Percentiles rank a stretch among this genome's conserved stretches.
Evolutionary conservation across 2,329 filamentous ascomycete species (phyloP).

Genomic region (Fusarium protoensiforme): DNA sequence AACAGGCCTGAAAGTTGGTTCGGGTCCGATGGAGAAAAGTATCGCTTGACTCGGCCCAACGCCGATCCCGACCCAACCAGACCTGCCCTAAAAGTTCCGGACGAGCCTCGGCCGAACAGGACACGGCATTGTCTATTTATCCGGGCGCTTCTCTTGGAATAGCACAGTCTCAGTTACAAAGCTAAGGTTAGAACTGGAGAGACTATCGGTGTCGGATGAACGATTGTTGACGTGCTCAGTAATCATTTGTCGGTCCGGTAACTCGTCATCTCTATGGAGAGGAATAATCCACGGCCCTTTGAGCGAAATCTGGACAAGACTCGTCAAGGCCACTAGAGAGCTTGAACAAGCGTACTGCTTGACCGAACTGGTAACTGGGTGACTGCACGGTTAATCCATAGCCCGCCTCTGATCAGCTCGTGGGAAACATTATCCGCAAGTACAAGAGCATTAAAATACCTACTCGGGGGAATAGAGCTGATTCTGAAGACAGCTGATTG

Average conservation of each 20-base stretch:
- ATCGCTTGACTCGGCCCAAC: neutral
- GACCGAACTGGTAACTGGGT: neutral
- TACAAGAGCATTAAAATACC: too few relatives aligned
- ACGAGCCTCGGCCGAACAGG: neutral
- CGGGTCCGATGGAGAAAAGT: neutral
- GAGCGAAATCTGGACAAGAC: neutral
- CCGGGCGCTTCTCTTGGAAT: neutral
- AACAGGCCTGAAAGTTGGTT: neutral
- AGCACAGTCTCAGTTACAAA: neutral
- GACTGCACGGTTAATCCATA: neutral
- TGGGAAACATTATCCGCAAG: too few relatives aligned
- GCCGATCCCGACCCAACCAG: neutral
- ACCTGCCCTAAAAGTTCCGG: neutral
- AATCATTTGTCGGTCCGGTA: neutral
- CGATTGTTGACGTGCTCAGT: neutral
- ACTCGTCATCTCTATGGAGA: neutral
- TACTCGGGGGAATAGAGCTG: too few relatives aligned
- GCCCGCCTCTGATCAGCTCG: too few relatives aligned
- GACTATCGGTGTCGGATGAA: neutral
- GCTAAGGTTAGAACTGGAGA: neutral
- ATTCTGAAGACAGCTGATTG: too few relatives aligned
- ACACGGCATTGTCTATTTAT: neutral
- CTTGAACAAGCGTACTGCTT: neutral
- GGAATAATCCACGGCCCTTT: neutral
- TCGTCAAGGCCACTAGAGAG: neutral